Evolutionary conservation across 352 stramenopile genomes (phyloP), one percentile per base, ranked within the genome.

Genomic region (Phytophthora aleatoria): DNA sequence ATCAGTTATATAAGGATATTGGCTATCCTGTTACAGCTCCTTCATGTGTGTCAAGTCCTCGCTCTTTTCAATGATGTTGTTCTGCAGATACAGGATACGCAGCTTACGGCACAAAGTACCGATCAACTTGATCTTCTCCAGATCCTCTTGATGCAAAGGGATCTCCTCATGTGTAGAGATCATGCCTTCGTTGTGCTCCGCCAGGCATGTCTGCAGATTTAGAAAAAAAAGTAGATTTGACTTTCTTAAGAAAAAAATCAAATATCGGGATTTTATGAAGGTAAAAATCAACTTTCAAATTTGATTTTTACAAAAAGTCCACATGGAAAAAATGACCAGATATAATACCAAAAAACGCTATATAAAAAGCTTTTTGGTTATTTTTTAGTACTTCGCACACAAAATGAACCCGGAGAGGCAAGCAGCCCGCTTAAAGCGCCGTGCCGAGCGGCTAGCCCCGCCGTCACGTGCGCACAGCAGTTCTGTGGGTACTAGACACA

Each of bases 31-130:
- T 20, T 20, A 20, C 20, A 99, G 77, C 57, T 95, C 79, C 64
- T 97, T 98, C 66, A 98, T 85, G 61, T 97, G 91, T 69, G 90
- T 87, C 50, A 98, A 71, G 67, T 98, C 91, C 60, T 97, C 81
- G 38, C 98, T 97, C 43, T 89, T 87, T 10, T 89, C 71, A 62
- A 99, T 98, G 64, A 98, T 97, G 76, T 98, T 99, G 81, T 99
- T 98, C 65, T 98, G 94, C 36, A 99, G 79, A 59, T 98, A 96
- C 15, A 99, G 63, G 48, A 99, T 99, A 55, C 94, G 96, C 16
- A 99, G 68, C 54, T 94, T 91, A 31, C 90, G 81, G 56, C 95
- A 99, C 15, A 88, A 85, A 54, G 77, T 82, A 38, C 92, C 92
- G 44, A 99, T 87, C 8, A 97, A 74, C 26, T 96, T 77, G 62